Evolutionary conservation across 2,329 filamentous ascomycete species (phyloP), one percentile per base, ranked within the genome.

Genomic region (Fusarium pseudocircinatum): DNA sequence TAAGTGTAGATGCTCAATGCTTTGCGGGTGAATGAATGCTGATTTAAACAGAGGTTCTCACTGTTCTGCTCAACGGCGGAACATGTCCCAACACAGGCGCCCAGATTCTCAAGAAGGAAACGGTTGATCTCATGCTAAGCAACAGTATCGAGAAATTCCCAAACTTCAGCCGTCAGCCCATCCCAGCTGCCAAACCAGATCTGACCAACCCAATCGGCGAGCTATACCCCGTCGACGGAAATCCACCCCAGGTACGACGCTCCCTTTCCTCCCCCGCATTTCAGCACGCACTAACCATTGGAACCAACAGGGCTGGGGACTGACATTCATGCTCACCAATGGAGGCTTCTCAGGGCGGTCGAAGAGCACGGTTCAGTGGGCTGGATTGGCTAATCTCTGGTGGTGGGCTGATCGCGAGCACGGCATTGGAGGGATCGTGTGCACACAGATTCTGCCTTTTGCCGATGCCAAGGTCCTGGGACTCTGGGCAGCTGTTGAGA

Each of bases 351-450:
- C 89, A 6, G 89, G 90, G 0, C 83, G 89, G 14, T 87, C 87
- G 0, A 79, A 72, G 6, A 82, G 83, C 5, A 90, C 88, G 0
- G 86, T 75, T 0, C 85, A 83, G 75, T 92, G 90, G 90, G 87
- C 87, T 4, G 90, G 90, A 0, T 73, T 92, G 36, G 79, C 88
- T 7, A 92, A 92, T 77, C 74, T 88, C 37, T 92, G 84, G 75
- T 92, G 89, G 89, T 92, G 89, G 89, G 83, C 83, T 39, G 90
- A 92, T 79, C 81, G 88, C 12, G 88, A 90, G 77, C 87, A 85
- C 63, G 89, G 88, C 0, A 81, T 91, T 47, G 89, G 85, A 0
- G 87, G 87, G 0, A 84, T 89, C 14, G 79, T 89, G 5, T 83
- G 82, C 42, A 81, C 82, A 7, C 88, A 89, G 77, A 83, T 89